Evolutionary conservation across 176 grass and related monocot species (phyloP), one percentile per base, ranked within the genome.

Genomic region (Raddia distichophylla): DNA sequence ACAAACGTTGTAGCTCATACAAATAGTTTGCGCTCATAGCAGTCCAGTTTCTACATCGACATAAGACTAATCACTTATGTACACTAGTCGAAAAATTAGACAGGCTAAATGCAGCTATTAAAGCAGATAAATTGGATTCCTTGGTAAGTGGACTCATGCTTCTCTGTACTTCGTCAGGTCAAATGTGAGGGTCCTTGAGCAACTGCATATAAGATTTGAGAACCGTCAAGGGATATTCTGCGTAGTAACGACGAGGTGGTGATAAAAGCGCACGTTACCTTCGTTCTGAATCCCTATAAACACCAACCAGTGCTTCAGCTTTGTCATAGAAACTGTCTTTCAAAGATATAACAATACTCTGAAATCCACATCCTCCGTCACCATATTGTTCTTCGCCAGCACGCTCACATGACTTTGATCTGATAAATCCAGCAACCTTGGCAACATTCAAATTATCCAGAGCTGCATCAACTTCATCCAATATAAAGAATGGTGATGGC

Each of bases 311-410:
- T 58, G 95, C 92, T 88, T 98, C 95, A 15, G 95, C 95, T 88
- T 95, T 98, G 88, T 98, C 95, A 46, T 98, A 98, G 84, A 98
- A 98, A 63, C 81, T 98, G 76, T 98, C 95, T 85, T 98, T 98
- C 52, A 98, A 86, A 1, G 95, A 98, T 67, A 98, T 98, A 58
- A 98, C 95, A 58, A 98, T 98, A 79, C 95, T 98, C 77, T 98
- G 95, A 62, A 98, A 98, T 44, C 90, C 95, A 74, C 82, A 87
- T 72, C 87, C 95, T 75, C 84, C 85, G 34, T 94, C 90, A 43
- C 17, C 72, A 75, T 86, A 82, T 76, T 91, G 86, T 34, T 84
- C 79, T 7, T 60, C 82, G 33, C 82, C 78, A 40, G 72, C 70
- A 69, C 78, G 85, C 40, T 88, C 71, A 40, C 95, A 98, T 66